Evolutionary conservation across 805 yeast species (phyloP).

Genomic region (Wickerhamiella alocasiicola): DNA sequence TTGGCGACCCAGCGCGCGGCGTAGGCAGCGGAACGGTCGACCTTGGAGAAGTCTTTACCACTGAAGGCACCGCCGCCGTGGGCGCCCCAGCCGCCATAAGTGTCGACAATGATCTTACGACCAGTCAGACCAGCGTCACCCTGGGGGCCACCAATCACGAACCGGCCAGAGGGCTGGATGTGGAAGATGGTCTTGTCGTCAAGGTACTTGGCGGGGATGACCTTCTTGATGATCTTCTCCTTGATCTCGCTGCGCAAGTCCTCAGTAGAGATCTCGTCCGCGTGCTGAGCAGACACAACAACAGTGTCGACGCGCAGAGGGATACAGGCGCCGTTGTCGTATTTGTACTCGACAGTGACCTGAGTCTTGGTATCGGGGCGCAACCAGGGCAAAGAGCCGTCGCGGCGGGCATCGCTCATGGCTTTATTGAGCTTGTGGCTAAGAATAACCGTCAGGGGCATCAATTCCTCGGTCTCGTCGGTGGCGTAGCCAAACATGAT

Average conservation of each 20-base stretch:
- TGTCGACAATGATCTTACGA: constrained; percentile 98
- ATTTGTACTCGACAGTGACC: constrained; percentile 92
- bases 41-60: constrained; percentile 99
- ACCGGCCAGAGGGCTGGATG: constrained; percentile 98
- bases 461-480: constrained; percentile 94
- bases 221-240: constrained; percentile 78
- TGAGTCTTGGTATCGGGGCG: constrained; percentile 99
- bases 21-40: constrained; percentile 99
- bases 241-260: constrained; percentile 71
- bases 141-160: constrained; percentile 99
- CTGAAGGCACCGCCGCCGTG: constrained; percentile 99
- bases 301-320: constrained; percentile 96
- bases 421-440: constrained; percentile 96
- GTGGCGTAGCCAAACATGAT: constrained; percentile 99
- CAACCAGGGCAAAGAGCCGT: constrained; percentile 88
- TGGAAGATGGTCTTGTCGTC: constrained; percentile 94
- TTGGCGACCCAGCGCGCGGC: constrained; percentile 99
- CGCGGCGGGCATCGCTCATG: constrained; percentile 94
- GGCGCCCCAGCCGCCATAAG: constrained; percentile 99
- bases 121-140: constrained; percentile 99
- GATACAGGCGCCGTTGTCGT: constrained; percentile 88
- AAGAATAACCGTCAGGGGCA: constrained; percentile 87
- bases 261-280: constrained; percentile 88
- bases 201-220: constrained; percentile 77
- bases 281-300: constrained; percentile 95